Percentiles rank a stretch among this genome's conserved stretches.
Conservation (phyloP, 441 rosid species). For the Adansonia rubrostipa region DNA sequence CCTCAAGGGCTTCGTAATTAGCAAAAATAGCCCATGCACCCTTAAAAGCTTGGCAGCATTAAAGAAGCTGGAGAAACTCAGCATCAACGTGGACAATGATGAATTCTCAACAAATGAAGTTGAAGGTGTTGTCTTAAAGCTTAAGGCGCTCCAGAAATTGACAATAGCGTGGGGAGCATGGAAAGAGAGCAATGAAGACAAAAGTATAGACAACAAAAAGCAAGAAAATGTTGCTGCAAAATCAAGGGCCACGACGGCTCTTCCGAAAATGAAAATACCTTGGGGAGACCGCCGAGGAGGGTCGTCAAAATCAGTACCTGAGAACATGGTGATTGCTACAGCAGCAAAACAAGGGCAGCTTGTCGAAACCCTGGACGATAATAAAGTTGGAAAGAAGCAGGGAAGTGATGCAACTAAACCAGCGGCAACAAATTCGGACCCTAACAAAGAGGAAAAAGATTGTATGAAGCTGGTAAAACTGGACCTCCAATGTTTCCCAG, state of each 20-base stretch:
- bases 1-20: conserved; percentile 53
- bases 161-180: conserved; percentile 51
- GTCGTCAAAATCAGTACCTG: background rate
- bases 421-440: background rate
- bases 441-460: background rate
- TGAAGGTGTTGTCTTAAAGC: background rate
- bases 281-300: background rate
- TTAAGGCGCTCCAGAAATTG: conserved; percentile 35
- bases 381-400: background rate
- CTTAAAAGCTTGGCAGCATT: conserved; percentile 22
- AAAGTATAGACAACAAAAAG: background rate
- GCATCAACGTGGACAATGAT: conserved; percentile 35
- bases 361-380: background rate
- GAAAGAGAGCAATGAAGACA: background rate
- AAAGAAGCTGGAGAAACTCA: conserved; percentile 42
- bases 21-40: conserved; percentile 31
- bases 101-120: background rate
- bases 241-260: background rate
- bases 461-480: conserved; percentile 34
- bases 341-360: background rate
- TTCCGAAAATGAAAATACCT: background rate
- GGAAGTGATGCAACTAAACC: background rate
- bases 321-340: background rate
- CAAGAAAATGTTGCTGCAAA: background rate
- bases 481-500: conserved; percentile 51